Conservation (phyloP, 2,329 filamentous ascomycete genomes). For the Trichoderma sp. region DNA sequence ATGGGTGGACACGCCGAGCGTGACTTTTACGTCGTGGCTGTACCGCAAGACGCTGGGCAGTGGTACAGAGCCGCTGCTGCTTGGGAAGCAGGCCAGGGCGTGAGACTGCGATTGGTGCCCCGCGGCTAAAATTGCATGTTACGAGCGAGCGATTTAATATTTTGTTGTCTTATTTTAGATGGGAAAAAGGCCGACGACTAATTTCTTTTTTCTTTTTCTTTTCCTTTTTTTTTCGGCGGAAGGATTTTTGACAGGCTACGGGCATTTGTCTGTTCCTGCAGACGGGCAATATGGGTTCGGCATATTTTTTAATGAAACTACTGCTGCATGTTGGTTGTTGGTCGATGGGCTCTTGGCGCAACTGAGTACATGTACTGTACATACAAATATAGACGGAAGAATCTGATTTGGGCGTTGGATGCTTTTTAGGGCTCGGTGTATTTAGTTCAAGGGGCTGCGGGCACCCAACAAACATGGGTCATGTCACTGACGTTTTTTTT, state of each 20-base stretch:
- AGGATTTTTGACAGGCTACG: neutral
- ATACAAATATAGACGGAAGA: neutral
- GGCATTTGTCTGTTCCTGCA: neutral
- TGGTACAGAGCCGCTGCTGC: constrained; percentile 20
- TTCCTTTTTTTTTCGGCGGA: neutral
- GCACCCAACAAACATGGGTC: neutral
- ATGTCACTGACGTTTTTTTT: constrained; percentile 3
- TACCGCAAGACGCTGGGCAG: constrained; percentile 44
- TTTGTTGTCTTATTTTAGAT: neutral
- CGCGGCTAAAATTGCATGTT: neutral
- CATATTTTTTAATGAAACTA: neutral
- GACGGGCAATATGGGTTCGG: neutral
- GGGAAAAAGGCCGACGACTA: neutral
- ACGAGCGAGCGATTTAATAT: neutral
- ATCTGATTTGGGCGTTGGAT: neutral
- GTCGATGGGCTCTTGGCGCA: neutral
- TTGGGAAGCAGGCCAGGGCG: constrained; percentile 25
- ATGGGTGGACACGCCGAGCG: constrained; percentile 62
- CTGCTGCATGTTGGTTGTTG: neutral
- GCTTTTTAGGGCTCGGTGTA: neutral
- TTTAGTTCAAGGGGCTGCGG: neutral
- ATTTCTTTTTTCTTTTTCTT: neutral
- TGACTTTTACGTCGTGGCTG: constrained; percentile 60
- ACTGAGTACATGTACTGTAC: neutral
- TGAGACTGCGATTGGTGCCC: constrained; percentile 2